These are phyloP conservation scores for Dentipellis fragilis DNA, from an alignment of 768 basidiomycete genomes.

Conservation along the genomic window DNA sequence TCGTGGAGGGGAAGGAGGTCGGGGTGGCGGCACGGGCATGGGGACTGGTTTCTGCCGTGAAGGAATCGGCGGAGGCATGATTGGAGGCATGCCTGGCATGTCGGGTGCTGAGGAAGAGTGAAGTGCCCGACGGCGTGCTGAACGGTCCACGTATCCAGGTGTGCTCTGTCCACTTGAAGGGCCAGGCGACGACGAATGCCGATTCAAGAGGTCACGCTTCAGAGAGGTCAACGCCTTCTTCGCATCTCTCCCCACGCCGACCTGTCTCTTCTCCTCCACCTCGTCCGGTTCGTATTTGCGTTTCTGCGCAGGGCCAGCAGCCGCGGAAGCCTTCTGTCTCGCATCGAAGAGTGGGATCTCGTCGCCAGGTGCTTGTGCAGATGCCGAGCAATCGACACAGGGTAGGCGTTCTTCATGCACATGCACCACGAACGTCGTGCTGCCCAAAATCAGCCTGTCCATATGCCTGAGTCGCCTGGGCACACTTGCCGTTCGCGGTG, in stretches of 20 bases:
- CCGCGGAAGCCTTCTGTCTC: neutral
- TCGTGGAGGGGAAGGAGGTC: conserved; percentile 15
- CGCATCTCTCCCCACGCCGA: conserved; percentile 28
- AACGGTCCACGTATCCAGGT: conserved; percentile 49
- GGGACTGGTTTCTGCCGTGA: conserved; percentile 1
- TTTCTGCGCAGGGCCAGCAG: conserved; percentile 2
- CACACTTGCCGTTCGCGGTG: conserved; percentile 55
- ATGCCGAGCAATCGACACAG: conserved; percentile 50
- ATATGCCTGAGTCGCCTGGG: conserved; percentile 54
- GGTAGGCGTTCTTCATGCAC: conserved; percentile 54
- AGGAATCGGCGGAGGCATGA: conserved; percentile 6
- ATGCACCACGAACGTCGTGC: conserved; percentile 62
- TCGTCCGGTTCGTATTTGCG: conserved; percentile 19
- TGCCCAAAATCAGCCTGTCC: conserved; percentile 58
- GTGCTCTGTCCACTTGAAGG: neutral
- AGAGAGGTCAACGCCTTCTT: conserved; percentile 60
- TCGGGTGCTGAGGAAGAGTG: conserved; percentile 42
- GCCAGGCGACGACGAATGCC: conserved; percentile 22
- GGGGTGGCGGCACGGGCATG: neutral
- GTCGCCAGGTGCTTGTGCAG: conserved; percentile 24
- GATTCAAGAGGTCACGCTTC: conserved; percentile 51
- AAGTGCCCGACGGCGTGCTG: conserved; percentile 57
- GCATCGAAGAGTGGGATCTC: conserved; percentile 52
- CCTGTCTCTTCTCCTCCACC: neutral
- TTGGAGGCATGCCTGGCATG: conserved; percentile 34